Percentiles rank a stretch among this genome's conserved stretches.
phyloP scores from a whole-genome alignment of 768 basidiomycete genomes.

The Podaxis sp. region DNA sequence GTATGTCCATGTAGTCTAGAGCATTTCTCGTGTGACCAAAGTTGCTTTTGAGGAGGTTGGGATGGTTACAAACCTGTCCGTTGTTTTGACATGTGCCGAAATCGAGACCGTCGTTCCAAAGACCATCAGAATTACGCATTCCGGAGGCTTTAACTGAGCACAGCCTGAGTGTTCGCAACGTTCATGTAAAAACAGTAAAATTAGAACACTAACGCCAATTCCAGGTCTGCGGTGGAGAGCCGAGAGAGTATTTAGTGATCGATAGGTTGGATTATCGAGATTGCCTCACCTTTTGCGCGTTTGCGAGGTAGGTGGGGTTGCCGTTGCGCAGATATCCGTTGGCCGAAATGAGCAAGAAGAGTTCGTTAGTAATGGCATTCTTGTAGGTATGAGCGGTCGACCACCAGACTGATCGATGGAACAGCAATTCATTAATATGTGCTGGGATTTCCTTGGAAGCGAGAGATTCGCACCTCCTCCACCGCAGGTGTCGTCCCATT shows the following conservation, averaged over 20 bases:
- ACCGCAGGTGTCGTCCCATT: conserved; percentile 48
- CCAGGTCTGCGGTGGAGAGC: conserved; percentile 23
- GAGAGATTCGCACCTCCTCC: conserved; percentile 38
- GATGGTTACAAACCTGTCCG: conserved; percentile 28
- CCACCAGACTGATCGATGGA: conserved; percentile 46
- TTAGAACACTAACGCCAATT: conserved; percentile 28
- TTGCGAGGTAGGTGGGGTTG: conserved; percentile 38
- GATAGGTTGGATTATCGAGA: not conserved
- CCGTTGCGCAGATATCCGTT: conserved; percentile 36
- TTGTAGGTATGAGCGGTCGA: conserved; percentile 51
- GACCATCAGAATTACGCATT: conserved; percentile 40
- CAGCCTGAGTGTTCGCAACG: not conserved
- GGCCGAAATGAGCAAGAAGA: conserved; percentile 50
- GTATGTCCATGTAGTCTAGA: conserved; percentile 55
- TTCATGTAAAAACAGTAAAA: not conserved
- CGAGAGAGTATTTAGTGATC: not conserved
- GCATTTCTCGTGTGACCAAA: not conserved
- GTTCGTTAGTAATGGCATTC: conserved; percentile 58
- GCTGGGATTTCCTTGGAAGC: not conserved
- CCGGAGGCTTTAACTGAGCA: conserved; percentile 35
- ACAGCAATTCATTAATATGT: not conserved
- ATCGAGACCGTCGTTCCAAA: conserved; percentile 43
- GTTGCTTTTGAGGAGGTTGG: not conserved
- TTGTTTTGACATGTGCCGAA: conserved; percentile 35
- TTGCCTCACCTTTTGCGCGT: conserved; percentile 38